phyloP scores from a whole-genome alignment of 2,329 filamentous ascomycete genomes.

The Sarocladium kiliense region DNA sequence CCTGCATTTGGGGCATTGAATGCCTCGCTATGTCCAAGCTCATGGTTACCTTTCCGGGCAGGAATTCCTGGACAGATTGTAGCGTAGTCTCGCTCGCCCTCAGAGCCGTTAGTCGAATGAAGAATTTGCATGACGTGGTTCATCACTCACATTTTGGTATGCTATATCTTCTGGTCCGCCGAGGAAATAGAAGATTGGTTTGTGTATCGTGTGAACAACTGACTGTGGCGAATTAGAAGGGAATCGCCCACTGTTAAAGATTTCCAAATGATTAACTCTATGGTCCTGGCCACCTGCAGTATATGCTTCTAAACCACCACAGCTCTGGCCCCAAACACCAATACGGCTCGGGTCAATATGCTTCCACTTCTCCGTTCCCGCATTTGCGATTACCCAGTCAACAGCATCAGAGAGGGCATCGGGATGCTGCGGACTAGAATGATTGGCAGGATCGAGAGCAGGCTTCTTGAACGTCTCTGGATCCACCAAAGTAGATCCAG shows the following conservation, averaged over 20 bases:
- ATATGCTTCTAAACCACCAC: neutral
- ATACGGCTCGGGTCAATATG: neutral
- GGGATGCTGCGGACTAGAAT: neutral
- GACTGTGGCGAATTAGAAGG: neutral
- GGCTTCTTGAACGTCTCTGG: neutral
- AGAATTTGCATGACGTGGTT: neutral
- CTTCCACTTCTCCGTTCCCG: neutral
- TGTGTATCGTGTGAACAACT: neutral
- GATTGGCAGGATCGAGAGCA: neutral
- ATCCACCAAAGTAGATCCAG: neutral
- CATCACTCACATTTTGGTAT: neutral
- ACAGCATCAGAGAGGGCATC: neutral
- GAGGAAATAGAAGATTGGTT: neutral
- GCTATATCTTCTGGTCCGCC: neutral
- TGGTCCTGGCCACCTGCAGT: neutral
- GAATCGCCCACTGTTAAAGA: neutral
- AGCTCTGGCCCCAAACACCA: neutral
- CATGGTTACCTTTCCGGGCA: neutral
- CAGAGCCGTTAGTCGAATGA: neutral
- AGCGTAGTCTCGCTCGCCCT: neutral
- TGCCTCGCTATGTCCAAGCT: neutral
- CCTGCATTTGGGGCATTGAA: neutral
- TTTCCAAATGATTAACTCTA: neutral
- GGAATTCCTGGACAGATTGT: neutral
- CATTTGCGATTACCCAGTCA: neutral